Evolutionary conservation across 805 yeast genomes (phyloP).

Genomic region (Candida parachauliodes): DNA sequence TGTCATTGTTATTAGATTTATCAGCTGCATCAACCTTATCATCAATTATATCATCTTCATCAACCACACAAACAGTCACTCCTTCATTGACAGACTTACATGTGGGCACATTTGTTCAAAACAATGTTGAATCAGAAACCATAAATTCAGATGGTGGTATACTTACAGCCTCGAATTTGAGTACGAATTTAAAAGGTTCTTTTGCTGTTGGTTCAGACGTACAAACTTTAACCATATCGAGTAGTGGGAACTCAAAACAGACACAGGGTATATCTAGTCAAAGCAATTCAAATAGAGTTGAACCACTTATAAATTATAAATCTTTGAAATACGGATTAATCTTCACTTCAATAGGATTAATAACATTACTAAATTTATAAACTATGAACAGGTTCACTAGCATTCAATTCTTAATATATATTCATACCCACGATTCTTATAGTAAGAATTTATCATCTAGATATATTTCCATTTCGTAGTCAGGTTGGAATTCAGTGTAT

Average conservation of each 20-base stretch:
- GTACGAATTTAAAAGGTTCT: neutral
- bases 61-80: slow-evolving; percentile 3
- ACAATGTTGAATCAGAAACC: slow-evolving; percentile 1
- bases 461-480: slow-evolving; percentile 38
- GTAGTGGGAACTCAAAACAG: neutral
- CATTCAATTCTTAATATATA: too few species aligned
- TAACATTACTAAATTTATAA: neutral
- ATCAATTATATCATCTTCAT: neutral
- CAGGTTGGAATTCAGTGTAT: slow-evolving; percentile 73
- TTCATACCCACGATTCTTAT: neutral
- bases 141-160: neutral
- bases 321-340: slow-evolving; percentile 1
- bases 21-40: neutral
- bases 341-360: neutral
- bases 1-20: neutral
- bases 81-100: slow-evolving; percentile 7
- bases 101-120: neutral
- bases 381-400: slow-evolving; percentile 2
- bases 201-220: slow-evolving; percentile 5
- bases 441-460: slow-evolving; percentile 10
- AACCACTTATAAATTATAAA: neutral
- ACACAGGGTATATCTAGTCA: slow-evolving; percentile 1
- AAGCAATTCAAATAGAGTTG: neutral
- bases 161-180: slow-evolving; percentile 1
- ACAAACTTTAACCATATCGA: slow-evolving; percentile 2